Evolutionary conservation across 805 yeast genomes (phyloP).

Genomic region (Dipodascus geniculatus): DNA sequence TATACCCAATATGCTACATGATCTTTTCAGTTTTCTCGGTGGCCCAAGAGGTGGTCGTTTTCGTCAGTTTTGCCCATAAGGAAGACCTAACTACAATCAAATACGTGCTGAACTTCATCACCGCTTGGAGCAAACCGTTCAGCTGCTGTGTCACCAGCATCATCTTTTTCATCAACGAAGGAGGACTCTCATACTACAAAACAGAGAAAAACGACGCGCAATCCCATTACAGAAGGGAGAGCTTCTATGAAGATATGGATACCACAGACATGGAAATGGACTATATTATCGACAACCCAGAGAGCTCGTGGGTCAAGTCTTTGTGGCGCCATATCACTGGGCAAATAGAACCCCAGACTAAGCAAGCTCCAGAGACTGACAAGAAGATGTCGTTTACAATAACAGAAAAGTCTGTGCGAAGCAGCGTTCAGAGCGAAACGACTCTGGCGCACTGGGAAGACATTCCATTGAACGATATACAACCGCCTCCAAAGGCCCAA

Average conservation of each 20-base stretch:
- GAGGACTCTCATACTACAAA: neutral
- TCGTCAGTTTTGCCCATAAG: conserved; percentile 10
- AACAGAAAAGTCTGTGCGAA: neutral
- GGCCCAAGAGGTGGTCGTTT: conserved; percentile 46
- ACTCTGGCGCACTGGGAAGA: neutral
- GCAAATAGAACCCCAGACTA: neutral
- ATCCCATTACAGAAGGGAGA: neutral
- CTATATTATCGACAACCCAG: neutral
- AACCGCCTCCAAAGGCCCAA: conserved; percentile 1
- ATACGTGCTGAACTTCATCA: conserved; percentile 33
- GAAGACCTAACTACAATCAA: no score
- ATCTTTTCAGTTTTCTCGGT: conserved; percentile 75
- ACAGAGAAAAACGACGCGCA: neutral
- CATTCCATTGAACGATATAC: conserved; percentile 1
- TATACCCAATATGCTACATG: conserved; percentile 74
- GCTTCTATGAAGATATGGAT: neutral
- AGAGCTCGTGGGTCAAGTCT: neutral
- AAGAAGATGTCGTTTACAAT: neutral
- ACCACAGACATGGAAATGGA: neutral
- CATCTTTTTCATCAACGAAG: conserved; percentile 52
- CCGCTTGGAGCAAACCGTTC: conserved; percentile 69
- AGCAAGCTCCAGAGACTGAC: neutral
- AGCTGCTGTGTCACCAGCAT: conserved; percentile 81
- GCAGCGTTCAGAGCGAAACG: neutral
- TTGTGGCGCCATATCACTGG: no score